Base-by-base conservation (phyloP, 78 protist species). In the Trichosphaerium sp. region DNA sequence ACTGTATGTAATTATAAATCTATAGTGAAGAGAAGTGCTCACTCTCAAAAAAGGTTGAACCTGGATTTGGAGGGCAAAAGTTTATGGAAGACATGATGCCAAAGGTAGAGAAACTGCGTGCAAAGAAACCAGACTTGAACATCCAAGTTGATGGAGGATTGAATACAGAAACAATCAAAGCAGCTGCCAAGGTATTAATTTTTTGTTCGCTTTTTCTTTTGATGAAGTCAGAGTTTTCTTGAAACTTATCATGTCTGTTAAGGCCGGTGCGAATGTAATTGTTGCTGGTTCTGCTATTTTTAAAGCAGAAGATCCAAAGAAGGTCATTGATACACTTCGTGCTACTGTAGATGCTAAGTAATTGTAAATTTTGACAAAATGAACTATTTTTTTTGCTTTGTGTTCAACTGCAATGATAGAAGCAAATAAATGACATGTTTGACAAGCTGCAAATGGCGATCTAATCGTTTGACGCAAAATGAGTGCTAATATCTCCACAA, bases 61-160 rank as follows among this genome's bases (percentile, higher is more conserved):
- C 99, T 1, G 99, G 99, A 10, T 97, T 95, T 23, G 99, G 99
- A 3, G 99, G 99, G 11, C 99, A 97, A 58, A 23, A 54, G 21
- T 94, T 97, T 75, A 92, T 93, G 97, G 65, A 34, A 0, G 87
- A 92, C 47, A 84, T 87, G 94, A 88, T 96, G 94, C 57, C 83
- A 60, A 96, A 96, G 80, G 98, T 87, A 14, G 40, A 0, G 35
- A 7, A 34, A 31, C 54, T 92, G 29, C 69, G 98, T 41, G 26
- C 5, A 39, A 0, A 25, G 47, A 74, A 65, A 43, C 96, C 97
- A n/a, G 47, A 48, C 21, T 34, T 89, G n/a, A 60, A 86, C 65
- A 95, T 97, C 69, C 95, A 93, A 59, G 98, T 97, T 18, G 99
- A 97, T 69, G 99, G 99, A 47, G 99, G 99, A 25, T 40, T 97